Conservation (phyloP, 2,329 filamentous ascomycete genomes). For the Sphaerulina musiva region DNA sequence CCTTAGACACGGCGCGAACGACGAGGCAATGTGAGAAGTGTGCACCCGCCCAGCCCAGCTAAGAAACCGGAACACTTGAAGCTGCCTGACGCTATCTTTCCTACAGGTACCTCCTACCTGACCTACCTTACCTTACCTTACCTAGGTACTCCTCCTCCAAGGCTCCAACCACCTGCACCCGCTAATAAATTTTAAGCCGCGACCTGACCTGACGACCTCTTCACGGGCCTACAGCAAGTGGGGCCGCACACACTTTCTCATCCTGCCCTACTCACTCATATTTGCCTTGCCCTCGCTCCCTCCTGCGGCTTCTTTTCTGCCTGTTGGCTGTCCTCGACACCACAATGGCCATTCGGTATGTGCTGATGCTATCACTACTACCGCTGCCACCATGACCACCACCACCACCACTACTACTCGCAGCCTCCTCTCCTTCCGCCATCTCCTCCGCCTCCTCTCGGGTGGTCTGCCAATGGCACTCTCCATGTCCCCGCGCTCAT, state of each 20-base stretch:
- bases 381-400: too few species aligned
- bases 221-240: background rate
- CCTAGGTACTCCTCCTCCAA: background rate
- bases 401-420: too few species aligned
- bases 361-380: constrained; percentile 1
- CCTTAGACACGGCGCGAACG: background rate
- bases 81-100: too few species aligned
- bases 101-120: too few species aligned
- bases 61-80: background rate
- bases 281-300: constrained; percentile 1
- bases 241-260: background rate
- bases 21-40: background rate
- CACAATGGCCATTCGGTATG: constrained; percentile 52
- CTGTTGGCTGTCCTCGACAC: background rate
- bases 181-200: too few species aligned
- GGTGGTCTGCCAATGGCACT: too few species aligned
- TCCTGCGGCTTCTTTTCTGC: background rate
- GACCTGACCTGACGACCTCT: too few species aligned
- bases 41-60: background rate
- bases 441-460: too few species aligned
- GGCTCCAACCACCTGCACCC: too few species aligned
- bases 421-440: too few species aligned
- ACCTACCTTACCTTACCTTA: background rate
- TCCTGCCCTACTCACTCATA: background rate
- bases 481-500: background rate